Evolutionary conservation across 2,329 filamentous ascomycete species (phyloP).

Genomic region (Aspergillus fischeri): DNA sequence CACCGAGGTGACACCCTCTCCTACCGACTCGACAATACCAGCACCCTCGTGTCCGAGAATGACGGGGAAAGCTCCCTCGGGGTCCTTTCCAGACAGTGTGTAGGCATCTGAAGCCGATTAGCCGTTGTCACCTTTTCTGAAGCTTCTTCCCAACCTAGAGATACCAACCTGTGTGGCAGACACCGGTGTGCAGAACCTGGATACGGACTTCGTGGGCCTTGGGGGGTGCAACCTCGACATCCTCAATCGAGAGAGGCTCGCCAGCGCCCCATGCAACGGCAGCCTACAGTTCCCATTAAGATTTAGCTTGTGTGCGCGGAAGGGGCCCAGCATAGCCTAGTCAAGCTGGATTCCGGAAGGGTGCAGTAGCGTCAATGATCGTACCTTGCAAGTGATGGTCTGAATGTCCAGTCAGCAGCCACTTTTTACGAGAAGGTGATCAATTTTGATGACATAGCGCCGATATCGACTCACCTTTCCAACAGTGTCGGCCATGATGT

Average conservation of each 20-base stretch:
- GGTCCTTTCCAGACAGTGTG: conserved; percentile 92
- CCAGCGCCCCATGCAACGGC: conserved; percentile 97
- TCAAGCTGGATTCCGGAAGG: not conserved
- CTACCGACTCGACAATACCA: conserved; percentile 87
- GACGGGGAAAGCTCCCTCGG: conserved; percentile 88
- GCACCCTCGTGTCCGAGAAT: conserved; percentile 88
- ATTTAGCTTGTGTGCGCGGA: not conserved
- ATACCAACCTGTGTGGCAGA: conserved; percentile 86
- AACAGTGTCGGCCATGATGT: conserved; percentile 52
- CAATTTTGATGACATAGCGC: not conserved
- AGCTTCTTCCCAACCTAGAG: conserved; percentile 3
- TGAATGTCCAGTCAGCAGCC: conserved; percentile 35
- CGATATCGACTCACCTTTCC: conserved; percentile 46
- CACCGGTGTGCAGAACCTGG: conserved; percentile 94
- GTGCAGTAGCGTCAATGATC: not conserved
- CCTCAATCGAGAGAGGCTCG: conserved; percentile 83
- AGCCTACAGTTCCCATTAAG: conserved; percentile 50
- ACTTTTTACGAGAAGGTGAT: not conserved
- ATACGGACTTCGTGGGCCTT: conserved; percentile 94
- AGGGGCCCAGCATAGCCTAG: not conserved
- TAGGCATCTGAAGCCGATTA: conserved; percentile 65
- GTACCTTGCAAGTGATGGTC: conserved; percentile 86
- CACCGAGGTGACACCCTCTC: conserved; percentile 90
- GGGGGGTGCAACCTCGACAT: conserved; percentile 86
- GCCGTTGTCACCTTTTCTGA: not conserved